phyloP scores from a whole-genome alignment of 2,329 filamentous ascomycete species.

The Penicillium verrucosum region DNA sequence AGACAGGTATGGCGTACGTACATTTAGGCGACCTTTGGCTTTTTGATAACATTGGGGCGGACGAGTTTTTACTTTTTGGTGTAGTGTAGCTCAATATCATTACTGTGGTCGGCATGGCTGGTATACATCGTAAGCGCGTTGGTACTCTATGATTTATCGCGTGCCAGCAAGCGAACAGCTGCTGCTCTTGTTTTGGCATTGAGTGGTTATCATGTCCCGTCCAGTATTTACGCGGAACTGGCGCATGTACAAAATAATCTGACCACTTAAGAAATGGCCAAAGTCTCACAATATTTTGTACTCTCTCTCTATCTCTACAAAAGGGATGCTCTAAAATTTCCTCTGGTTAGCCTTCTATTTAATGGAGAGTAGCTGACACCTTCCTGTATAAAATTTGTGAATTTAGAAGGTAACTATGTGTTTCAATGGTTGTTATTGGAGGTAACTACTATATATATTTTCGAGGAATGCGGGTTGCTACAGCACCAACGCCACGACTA shows the following conservation, averaged over 20 bases:
- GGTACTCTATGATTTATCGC: not conserved
- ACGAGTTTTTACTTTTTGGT: not conserved
- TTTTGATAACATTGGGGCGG: not conserved
- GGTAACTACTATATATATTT: not conserved
- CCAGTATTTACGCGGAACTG: not conserved
- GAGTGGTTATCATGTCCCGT: not conserved
- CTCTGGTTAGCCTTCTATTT: not conserved
- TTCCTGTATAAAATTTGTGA: accelerated
- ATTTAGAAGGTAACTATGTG: not conserved
- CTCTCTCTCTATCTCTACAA: not conserved
- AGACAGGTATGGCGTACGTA: not conserved
- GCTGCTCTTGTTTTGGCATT: not conserved
- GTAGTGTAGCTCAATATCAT: not conserved
- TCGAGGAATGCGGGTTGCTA: not conserved
- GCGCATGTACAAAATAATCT: not conserved
- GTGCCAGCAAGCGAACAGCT: not conserved
- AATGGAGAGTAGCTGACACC: not conserved
- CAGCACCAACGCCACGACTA: not conserved
- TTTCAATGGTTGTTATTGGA: not conserved
- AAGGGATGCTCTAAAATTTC: not conserved
- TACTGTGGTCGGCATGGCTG: not conserved
- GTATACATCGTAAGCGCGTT: not conserved
- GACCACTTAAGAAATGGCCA: not conserved
- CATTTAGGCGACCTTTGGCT: not conserved
- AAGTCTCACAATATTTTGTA: not conserved